Base-by-base conservation (phyloP, 2,329 filamentous ascomycete species). In the Exophiala mesophila region DNA sequence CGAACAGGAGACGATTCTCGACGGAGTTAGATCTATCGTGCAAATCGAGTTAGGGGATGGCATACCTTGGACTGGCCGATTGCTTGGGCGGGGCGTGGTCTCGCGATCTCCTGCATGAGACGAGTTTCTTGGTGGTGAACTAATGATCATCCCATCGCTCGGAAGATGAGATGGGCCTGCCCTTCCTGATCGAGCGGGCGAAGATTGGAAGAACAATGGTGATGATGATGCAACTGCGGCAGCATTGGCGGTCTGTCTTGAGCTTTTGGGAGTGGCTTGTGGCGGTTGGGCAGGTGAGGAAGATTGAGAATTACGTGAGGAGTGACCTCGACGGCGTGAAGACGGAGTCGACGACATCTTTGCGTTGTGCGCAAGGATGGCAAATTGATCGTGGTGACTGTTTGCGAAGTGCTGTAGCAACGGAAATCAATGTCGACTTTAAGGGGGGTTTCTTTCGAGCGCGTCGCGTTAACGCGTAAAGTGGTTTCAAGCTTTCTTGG, bases 1-100 rank as follows among this genome's bases (percentile, higher is more conserved):
- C 82, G 80, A 54, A 97, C 87, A 1, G 90, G 90, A 1, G 90
- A 97, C 0, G 90, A 97, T 59, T 89, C 90, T 95, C 54, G 2
- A 37, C 13, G 6, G 39, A 15, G 49, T 39, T 59, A 40, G 63
- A 29, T 41, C 45, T 4, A 18, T 16, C 12, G 37, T 18, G 16
- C 28, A 36, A 36, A 41, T n/a, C n/a, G n/a, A n/a, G n/a, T n/a
- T n/a, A n/a, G n/a, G n/a, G n/a, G n/a, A n/a, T n/a, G n/a, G 20
- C 54, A 41, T 63, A 70, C 68, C 68, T 65, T 62, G 57, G 41
- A 66, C 54, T 17, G 55, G 54, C 12, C 54, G 53, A 37, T 56
- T 54, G 34, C 61, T 63, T 26, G 64, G 65, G 36, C 66, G 61
- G 4, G 68, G 68, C 7, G 68, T 71, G 5, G 56, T 59, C 21